Percentiles rank a stretch among this genome's conserved stretches.
phyloP scores from a whole-genome alignment of 2,329 filamentous ascomycete species.

The Trichothecium roseum region DNA sequence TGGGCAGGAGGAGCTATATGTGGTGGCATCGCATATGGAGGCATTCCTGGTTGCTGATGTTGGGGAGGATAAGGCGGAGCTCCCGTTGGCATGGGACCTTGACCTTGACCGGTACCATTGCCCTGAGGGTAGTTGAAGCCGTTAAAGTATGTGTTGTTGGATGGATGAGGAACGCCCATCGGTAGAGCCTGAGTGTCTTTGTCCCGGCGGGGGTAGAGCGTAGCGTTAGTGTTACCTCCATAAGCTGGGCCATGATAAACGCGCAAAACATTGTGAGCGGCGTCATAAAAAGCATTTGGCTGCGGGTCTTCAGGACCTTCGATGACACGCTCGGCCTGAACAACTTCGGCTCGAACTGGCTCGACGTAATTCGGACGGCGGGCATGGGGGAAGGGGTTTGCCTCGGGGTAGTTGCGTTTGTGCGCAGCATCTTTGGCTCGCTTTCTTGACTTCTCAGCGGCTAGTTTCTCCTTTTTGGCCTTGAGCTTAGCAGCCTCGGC shows the following conservation, averaged over 20 bases:
- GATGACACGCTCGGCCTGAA: conserved; percentile 46
- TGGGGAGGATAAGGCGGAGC: conserved; percentile 5
- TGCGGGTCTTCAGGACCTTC: conserved; percentile 41
- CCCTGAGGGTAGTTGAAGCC: conserved; percentile 21
- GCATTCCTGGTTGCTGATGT: conserved; percentile 3
- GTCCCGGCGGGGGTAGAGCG: conserved; percentile 33
- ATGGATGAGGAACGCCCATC: conserved; percentile 31
- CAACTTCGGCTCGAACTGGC: conserved; percentile 35
- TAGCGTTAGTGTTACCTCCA: conserved; percentile 34
- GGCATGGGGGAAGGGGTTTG: conserved; percentile 16
- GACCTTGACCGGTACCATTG: background rate
- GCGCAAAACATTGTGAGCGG: conserved; percentile 38
- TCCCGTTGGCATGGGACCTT: background rate
- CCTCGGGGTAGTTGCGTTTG: conserved; percentile 15
- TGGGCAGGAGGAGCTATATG: conserved; percentile 5
- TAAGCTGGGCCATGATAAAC: conserved; percentile 48
- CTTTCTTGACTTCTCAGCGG: conserved; percentile 3
- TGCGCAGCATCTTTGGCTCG: conserved; percentile 7
- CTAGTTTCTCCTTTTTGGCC: conserved; percentile 6
- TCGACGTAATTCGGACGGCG: conserved; percentile 34
- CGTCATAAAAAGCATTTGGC: conserved; percentile 50
- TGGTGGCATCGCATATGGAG: no score
- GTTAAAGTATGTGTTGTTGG: conserved; percentile 30
- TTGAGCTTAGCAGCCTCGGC: no score
- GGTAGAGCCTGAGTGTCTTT: conserved; percentile 21